Conservation (phyloP, 495 filamentous ascomycete species). For the Rostrohypoxylon terebratum region DNA sequence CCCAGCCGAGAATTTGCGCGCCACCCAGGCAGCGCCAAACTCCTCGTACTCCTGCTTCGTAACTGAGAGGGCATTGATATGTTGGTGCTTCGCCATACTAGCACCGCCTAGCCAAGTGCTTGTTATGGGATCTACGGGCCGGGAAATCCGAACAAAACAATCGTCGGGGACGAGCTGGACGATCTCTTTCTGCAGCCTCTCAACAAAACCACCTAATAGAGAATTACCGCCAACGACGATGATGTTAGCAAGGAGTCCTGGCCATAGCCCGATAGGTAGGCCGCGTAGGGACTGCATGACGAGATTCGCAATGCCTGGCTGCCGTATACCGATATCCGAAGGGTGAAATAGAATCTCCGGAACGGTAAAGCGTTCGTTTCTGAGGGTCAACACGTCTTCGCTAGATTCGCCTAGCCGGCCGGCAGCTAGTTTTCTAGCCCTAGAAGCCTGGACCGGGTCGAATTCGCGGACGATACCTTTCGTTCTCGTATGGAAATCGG, state of each 20-base stretch:
- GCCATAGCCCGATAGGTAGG: constrained; percentile 80
- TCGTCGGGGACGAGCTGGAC: constrained; percentile 79
- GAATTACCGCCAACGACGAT: constrained; percentile 90
- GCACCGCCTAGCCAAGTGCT: constrained; percentile 89
- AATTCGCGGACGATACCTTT: constrained; percentile 82
- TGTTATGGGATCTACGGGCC: constrained; percentile 78
- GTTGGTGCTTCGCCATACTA: constrained; percentile 74
- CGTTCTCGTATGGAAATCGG: constrained; percentile 82
- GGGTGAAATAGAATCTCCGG: constrained; percentile 92
- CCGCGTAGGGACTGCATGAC: constrained; percentile 83
- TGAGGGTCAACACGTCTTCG: constrained; percentile 87
- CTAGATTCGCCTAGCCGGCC: constrained; percentile 66
- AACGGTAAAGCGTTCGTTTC: constrained; percentile 91
- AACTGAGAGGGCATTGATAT: constrained; percentile 73
- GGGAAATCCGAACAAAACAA: constrained; percentile 78
- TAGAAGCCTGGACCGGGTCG: constrained; percentile 67
- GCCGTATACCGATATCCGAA: constrained; percentile 84
- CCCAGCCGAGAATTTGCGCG: constrained; percentile 71
- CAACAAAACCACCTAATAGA: constrained; percentile 81
- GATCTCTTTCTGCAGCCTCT: constrained; percentile 83
- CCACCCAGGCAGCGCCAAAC: constrained; percentile 81
- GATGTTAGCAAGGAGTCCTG: constrained; percentile 85
- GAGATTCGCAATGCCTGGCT: constrained; percentile 83
- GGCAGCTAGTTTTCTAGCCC: constrained; percentile 68
- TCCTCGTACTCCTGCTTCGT: constrained; percentile 93